Evolutionary conservation across 129 eudicot genomes (phyloP).

Genomic region (Helichrysum umbraculigerum): DNA sequence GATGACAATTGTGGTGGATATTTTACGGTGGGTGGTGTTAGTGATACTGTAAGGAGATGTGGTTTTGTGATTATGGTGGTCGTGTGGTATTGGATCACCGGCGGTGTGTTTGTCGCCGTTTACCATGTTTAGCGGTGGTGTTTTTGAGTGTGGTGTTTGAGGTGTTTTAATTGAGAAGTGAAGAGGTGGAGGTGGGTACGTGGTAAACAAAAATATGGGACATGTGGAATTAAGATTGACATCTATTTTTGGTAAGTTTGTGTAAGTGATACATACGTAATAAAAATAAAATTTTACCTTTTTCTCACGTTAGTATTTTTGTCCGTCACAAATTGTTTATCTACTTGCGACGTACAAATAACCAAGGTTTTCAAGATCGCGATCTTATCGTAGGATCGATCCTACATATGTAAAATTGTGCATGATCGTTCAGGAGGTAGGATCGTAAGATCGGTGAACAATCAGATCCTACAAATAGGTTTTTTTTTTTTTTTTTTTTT

Average conservation of each 20-base stretch:
- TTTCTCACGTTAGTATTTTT: too few relatives aligned
- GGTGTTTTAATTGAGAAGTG: neutral
- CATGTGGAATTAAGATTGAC: neutral
- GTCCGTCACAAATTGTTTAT: too few relatives aligned
- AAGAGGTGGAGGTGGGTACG: slow-evolving; percentile 1
- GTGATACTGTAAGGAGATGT: neutral
- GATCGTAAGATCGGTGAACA: too few relatives aligned
- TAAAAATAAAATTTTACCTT: too few relatives aligned
- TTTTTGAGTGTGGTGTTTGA: neutral
- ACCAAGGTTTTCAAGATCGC: too few relatives aligned
- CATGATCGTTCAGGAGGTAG: too few relatives aligned
- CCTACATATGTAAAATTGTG: too few relatives aligned
- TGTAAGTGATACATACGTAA: too few relatives aligned
- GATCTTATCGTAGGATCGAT: too few relatives aligned
- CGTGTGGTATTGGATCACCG: neutral
- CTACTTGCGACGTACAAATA: too few relatives aligned
- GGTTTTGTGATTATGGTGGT: neutral
- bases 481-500: too few relatives aligned
- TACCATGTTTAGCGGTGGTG: neutral
- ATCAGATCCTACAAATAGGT: too few relatives aligned
- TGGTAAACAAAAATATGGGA: slow-evolving; percentile 1
- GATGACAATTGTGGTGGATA: neutral
- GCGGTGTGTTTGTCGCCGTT: neutral
- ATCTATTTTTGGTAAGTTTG: neutral
- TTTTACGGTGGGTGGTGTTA: neutral